Conservation (phyloP, 768 basidiomycete genomes). For the Suillus lakei region DNA sequence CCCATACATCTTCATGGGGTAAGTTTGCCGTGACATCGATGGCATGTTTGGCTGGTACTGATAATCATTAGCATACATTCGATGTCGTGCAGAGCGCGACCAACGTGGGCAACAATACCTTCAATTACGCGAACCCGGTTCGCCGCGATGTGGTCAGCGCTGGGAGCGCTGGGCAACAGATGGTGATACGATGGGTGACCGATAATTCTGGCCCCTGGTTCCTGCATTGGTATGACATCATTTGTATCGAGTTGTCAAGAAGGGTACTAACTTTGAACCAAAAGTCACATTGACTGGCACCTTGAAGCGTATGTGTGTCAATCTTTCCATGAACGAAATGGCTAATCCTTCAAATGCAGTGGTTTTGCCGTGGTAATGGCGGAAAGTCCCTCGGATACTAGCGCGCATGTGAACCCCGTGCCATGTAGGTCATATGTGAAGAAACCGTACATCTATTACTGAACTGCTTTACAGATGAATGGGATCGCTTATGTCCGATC, state of each 20-base stretch:
- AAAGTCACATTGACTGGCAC: constrained; percentile 26
- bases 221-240: constrained; percentile 19
- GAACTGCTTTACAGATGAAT: constrained; percentile 20
- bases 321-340: not conserved
- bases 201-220: constrained; percentile 56
- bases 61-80: constrained; percentile 43
- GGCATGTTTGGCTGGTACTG: not conserved
- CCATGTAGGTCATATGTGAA: not conserved
- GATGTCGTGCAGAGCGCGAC: constrained; percentile 50
- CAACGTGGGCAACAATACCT: constrained; percentile 27
- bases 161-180: constrained; percentile 24
- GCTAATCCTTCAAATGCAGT: constrained; percentile 10
- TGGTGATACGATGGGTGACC: constrained; percentile 51
- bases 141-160: constrained; percentile 49
- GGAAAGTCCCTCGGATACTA: constrained; percentile 21
- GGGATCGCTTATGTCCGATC: constrained; percentile 29
- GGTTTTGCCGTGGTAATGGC: constrained; percentile 37
- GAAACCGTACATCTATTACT: not conserved
- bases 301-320: constrained; percentile 17
- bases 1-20: constrained; percentile 52
- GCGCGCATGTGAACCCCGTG: not conserved
- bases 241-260: not conserved
- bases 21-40: constrained; percentile 12
- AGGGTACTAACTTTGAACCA: not conserved
- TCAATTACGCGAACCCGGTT: constrained; percentile 59